phyloP scores from a whole-genome alignment of 176 grass and related monocot genomes.

The Lolium perenne region DNA sequence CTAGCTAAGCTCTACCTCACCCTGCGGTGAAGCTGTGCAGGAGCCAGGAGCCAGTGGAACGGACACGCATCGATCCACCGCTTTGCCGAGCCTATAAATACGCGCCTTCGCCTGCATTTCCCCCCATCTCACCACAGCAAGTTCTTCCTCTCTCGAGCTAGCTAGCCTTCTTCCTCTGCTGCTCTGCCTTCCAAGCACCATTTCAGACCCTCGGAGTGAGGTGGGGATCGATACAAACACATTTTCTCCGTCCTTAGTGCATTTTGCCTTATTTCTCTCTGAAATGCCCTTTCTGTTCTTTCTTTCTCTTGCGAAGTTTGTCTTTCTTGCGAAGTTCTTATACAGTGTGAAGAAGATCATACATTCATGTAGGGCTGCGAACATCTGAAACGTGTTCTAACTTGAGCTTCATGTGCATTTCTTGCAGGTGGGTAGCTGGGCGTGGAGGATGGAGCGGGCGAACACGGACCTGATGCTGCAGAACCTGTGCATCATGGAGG shows the following conservation, averaged over 20 bases:
- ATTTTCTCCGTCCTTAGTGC: neutral
- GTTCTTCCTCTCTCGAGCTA: neutral
- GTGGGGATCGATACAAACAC: neutral
- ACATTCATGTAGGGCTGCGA: neutral
- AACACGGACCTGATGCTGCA: constrained; percentile 59
- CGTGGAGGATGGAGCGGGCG: constrained; percentile 43
- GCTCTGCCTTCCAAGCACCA: neutral
- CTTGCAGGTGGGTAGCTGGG: neutral
- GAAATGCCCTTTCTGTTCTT: too few species aligned
- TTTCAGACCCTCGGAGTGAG: neutral
- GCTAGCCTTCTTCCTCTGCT: constrained; percentile 18
- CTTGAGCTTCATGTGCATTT: neutral
- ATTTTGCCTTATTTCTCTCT: neutral
- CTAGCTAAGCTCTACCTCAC: neutral
- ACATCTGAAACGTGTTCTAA: neutral
- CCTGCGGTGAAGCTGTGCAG: constrained; percentile 2
- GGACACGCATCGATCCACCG: neutral
- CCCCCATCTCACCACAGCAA: neutral
- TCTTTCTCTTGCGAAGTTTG: too few species aligned
- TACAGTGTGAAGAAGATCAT: neutral
- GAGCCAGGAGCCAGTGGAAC: constrained; percentile 21
- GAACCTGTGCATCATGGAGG: constrained; percentile 70
- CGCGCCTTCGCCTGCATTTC: neutral
- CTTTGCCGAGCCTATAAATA: constrained; percentile 29
- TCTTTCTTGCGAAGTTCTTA: neutral